Percentiles rank a stretch among this genome's conserved stretches.
phyloP scores from a whole-genome alignment of 169 alveolate genomes.

The Perkinsus marinus region DNA sequence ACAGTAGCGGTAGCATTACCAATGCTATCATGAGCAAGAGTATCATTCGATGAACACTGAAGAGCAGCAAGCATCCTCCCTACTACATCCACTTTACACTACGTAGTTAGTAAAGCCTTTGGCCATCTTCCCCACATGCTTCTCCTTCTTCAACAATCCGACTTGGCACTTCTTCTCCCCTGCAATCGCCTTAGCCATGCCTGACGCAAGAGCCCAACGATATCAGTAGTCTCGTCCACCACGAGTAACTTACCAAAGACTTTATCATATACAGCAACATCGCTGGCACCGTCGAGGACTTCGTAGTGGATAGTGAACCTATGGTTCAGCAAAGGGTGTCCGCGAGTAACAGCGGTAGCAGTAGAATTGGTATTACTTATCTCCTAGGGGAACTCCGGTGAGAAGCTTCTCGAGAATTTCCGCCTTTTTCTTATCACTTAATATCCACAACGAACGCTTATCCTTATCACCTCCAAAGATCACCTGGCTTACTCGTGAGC shows the following conservation, averaged over 20 bases:
- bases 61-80: neutral
- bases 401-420: neutral
- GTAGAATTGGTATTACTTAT: neutral
- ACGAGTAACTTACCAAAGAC: neutral
- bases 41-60: neutral
- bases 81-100: neutral
- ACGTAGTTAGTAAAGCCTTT: neutral
- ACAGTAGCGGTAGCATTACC: neutral
- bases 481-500: neutral
- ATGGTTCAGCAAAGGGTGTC: no score
- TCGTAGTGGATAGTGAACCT: neutral
- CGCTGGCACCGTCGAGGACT: neutral
- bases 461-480: neutral
- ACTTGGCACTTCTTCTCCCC: neutral
- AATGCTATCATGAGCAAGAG: neutral
- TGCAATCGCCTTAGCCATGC: neutral
- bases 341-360: neutral
- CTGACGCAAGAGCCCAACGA: no score
- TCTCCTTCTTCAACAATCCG: neutral
- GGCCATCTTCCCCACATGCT: neutral
- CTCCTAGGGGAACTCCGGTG: neutral
- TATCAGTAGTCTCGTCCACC: no score
- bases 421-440: neutral
- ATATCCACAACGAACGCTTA: neutral
- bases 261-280: neutral